Percentiles rank a stretch among this genome's conserved stretches.
These are phyloP conservation scores for Trypanosoma lewisi DNA, from an alignment of 208 protist species.

Conservation along the genomic window DNA sequence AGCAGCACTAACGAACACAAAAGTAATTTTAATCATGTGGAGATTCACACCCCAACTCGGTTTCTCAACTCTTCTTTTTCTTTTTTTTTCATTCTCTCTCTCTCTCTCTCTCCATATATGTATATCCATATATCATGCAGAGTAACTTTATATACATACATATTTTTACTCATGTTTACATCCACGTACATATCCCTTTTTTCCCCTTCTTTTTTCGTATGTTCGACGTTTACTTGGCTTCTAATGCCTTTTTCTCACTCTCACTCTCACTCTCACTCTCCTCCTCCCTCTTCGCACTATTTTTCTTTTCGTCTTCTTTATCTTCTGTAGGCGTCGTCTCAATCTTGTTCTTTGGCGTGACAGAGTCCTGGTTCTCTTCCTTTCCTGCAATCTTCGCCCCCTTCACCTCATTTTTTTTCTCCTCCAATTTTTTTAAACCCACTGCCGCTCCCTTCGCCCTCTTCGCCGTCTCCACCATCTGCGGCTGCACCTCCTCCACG, in stretches of 20 bases:
- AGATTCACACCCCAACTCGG: no score
- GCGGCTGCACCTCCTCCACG: neutral
- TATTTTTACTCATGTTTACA: conserved; percentile 3
- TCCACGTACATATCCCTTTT: conserved; percentile 12
- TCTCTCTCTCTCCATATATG: neutral
- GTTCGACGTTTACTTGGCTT: neutral
- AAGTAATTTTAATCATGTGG: no score
- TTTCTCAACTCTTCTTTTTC: no score
- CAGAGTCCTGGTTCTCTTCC: neutral
- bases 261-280: neutral
- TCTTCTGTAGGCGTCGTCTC: no score
- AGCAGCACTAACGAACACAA: no score
- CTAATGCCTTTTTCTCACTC: neutral
- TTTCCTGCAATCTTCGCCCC: neutral
- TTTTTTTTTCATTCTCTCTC: no score
- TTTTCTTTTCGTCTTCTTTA: no score
- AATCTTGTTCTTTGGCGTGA: no score
- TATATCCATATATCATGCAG: neutral
- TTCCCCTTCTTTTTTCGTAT: neutral
- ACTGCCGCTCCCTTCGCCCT: no score
- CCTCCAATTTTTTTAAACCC: neutral
- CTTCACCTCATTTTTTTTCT: neutral
- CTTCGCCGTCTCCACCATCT: no score
- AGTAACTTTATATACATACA: neutral
- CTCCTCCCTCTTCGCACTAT: conserved; percentile 9